phyloP scores from a whole-genome alignment of 345 rosid genomes.

The Garcia nutans region DNA sequence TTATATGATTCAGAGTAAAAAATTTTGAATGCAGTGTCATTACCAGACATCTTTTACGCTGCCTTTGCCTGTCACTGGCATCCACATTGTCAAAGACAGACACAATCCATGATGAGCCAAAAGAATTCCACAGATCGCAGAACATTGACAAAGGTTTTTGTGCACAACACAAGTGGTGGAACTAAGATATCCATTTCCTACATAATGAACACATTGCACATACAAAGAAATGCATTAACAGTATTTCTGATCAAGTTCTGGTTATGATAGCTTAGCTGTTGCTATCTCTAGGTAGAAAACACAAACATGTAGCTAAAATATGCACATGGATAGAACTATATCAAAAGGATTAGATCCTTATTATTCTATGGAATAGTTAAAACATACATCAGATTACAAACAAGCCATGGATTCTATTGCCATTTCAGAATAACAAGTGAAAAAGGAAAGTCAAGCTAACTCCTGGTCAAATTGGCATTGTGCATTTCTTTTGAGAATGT shows the following conservation, averaged over 20 bases:
- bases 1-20: background rate
- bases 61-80: background rate
- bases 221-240: background rate
- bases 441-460: constrained; percentile 17
- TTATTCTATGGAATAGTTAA: constrained; percentile 22
- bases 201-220: background rate
- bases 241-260: background rate
- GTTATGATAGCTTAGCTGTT: background rate
- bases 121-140: background rate
- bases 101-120: background rate
- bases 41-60: background rate
- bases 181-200: background rate
- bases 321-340: constrained; percentile 15
- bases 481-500: constrained; percentile 98
- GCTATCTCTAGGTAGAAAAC: background rate
- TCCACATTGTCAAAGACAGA: too few species aligned
- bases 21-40: background rate
- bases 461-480: constrained; percentile 64
- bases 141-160: background rate
- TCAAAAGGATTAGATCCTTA: constrained; percentile 23
- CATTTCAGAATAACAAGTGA: constrained; percentile 20
- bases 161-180: background rate
- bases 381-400: constrained; percentile 46
- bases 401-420: constrained; percentile 25
- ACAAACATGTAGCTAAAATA: background rate